Evolutionary conservation across 331 rosid genomes (phyloP), one percentile per base, ranked within the genome.

Genomic region (Malus hybrid): DNA sequence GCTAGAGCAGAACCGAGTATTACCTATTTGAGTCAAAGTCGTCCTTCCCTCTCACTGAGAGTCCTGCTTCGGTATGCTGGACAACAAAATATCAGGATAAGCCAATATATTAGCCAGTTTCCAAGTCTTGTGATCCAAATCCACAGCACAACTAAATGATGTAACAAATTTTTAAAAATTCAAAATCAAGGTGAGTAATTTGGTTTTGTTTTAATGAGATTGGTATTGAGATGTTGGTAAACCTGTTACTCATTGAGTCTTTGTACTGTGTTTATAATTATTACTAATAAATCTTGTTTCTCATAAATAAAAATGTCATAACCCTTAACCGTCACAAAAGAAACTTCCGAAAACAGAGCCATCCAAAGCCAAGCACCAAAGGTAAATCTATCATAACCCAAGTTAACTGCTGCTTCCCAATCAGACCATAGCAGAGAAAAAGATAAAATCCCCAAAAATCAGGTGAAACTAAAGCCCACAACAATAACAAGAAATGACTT

Each of bases 41-140:
- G 68, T 82, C 87, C 62, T 87, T 88, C 52, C 90, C 96, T 84
- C 89, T 87, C 42, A 94, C 95, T 0, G 92, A 56, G 31, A 94
- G 96, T 82, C 98, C 98, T 18, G 95, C 89, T 83, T 91, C 98
- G 54, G 80, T 56, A 87, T 90, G 97, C 98, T 93, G 91, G 82
- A 75, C 65, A 79, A 70, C 70, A 68, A 74, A 68, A 79, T 34
- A 79, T 48, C 70, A 79, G 77, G 70, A 78, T 19, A 33, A 75
- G 36, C 57, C 56, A 74, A 72, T 67, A 57, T 61, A 78, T 70
- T 69, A 80, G 71, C 36, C 56, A 57, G 22, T 22, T 57, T 59
- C 52, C 71, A 72, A 42, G 54, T 42, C 62, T 59, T 54, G 64
- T 79, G 79, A 70, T 65, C 57, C 65, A 50, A 74, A 50, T 31